These are phyloP conservation scores for Trichoderma sp. DNA, from an alignment of 2,329 filamentous ascomycete genomes.

Conservation along the genomic window DNA sequence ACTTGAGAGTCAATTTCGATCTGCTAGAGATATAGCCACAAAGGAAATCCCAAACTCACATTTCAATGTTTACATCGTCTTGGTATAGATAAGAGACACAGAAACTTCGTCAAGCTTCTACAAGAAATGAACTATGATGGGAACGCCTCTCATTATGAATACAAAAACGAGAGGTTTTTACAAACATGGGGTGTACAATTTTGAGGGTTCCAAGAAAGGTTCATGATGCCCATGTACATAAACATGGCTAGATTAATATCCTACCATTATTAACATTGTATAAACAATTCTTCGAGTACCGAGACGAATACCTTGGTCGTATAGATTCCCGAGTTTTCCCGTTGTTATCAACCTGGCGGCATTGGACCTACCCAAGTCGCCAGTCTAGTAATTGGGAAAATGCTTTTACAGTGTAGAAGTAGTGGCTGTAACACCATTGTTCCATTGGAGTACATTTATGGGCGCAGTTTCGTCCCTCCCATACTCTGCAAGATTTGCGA, in stretches of 20 bases:
- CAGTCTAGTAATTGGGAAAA: neutral
- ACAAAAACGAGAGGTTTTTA: neutral
- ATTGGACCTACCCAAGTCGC: no score
- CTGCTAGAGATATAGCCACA: neutral
- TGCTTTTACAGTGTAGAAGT: neutral
- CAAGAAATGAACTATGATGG: neutral
- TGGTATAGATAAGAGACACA: neutral
- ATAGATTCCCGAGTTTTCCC: neutral
- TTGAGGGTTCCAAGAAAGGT: neutral
- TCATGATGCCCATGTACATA: neutral
- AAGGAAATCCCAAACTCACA: neutral
- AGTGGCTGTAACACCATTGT: no score
- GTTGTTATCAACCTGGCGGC: neutral
- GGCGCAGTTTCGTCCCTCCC: no score
- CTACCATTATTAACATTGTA: neutral
- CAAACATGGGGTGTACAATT: neutral
- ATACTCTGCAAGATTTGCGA: no score
- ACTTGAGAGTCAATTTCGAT: neutral
- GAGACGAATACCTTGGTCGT: neutral
- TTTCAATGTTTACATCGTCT: neutral
- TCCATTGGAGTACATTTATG: no score
- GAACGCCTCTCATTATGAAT: neutral
- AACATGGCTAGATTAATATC: neutral
- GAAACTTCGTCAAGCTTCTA: neutral
- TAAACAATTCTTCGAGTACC: neutral